phyloP scores from a whole-genome alignment of 75 land plant species.

The Adiantum capillusveneris region DNA sequence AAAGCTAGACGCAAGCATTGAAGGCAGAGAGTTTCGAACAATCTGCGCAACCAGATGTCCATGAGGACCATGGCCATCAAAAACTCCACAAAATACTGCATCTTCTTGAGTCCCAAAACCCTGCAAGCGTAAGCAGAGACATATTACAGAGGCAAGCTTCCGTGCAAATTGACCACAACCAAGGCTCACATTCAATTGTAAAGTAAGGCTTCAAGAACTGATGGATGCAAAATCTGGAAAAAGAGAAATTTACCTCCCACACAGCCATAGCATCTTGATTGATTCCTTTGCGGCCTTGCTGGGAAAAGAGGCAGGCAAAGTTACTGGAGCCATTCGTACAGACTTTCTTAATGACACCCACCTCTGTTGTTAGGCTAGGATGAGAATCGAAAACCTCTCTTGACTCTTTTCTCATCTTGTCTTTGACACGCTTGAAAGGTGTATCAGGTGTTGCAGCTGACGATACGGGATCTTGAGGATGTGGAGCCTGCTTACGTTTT shows the following conservation, averaged over 20 bases:
- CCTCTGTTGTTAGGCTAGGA: too few relatives aligned
- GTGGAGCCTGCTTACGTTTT: not conserved
- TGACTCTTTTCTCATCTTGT: too few relatives aligned
- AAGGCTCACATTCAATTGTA: not conserved
- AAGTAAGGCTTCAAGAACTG: not conserved
- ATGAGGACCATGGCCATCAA: slow-evolving; percentile 75
- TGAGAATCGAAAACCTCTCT: too few relatives aligned
- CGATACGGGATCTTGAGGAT: not conserved
- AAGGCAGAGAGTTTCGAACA: slow-evolving; percentile 51
- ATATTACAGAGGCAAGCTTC: not conserved
- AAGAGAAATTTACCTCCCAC: slow-evolving; percentile 88
- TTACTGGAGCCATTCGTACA: slow-evolving; percentile 44
- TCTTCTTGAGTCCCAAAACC: slow-evolving; percentile 25
- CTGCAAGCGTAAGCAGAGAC: slow-evolving; percentile 12
- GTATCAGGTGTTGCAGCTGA: too few relatives aligned
- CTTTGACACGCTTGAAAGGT: too few relatives aligned
- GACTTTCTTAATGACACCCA: slow-evolving; percentile 10
- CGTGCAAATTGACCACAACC: not conserved
- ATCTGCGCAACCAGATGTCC: slow-evolving; percentile 56
- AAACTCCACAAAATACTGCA: slow-evolving; percentile 62
- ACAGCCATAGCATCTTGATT: slow-evolving; percentile 81
- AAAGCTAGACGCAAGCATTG: slow-evolving; percentile 30
- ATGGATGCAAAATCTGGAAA: too few relatives aligned
- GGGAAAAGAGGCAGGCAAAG: slow-evolving; percentile 48
- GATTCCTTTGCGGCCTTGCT: slow-evolving; percentile 70